Evolutionary conservation across 768 basidiomycete species (phyloP), one percentile per base, ranked within the genome.

Genomic region (Dioszegia crocea): DNA sequence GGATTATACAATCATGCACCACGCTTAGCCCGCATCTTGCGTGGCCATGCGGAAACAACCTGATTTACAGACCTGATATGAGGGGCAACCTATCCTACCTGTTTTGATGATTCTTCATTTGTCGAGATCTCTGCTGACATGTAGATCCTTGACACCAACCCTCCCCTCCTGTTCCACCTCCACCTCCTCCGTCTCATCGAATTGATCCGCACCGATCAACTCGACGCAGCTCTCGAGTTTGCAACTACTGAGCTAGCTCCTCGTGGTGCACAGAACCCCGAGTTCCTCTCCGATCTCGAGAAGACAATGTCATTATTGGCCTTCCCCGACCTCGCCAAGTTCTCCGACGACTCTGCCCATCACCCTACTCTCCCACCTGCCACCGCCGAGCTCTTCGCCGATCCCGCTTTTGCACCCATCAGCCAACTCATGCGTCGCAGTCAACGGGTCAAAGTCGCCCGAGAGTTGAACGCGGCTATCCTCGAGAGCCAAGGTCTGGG

Each of bases 1-100:
- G 80, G 91, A 94, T 94, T 92, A 87, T 80, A 90, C 68, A 71
- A 76, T 88, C 90, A 96, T 96, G 93, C 92, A 96, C 93, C 92
- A 94, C 91, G 86, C 92, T 84, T 82, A 96, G 85, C 85, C 82
- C 79, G 71, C 72, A 54, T 39, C 53, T 48, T 26, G 61, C 76
- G 80, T 84, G 88, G 84, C 87, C 82, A 80, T 91, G 91, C 89
- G 86, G 92, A 93, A 81, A 84, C 78, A 83, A 81, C 85, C 86
- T 87, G 82, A 79, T 63, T 68, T 71, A 76, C 75, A 76, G 75
- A 76, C 75, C 75, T 76, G 73, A 73, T 72, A 76, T 76, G 75
- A 76, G 75, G 70, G 67, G 68, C 73, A 65, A 52, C 30, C 19
- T 21, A 33, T 31, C 16, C 19, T 45, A 44, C 74, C 24, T 56